A percentile compares a stretch with the other conserved stretches of the same genome.
phyloP scores from a whole-genome alignment of 495 filamentous ascomycete genomes.

The Podospora comata region DNA sequence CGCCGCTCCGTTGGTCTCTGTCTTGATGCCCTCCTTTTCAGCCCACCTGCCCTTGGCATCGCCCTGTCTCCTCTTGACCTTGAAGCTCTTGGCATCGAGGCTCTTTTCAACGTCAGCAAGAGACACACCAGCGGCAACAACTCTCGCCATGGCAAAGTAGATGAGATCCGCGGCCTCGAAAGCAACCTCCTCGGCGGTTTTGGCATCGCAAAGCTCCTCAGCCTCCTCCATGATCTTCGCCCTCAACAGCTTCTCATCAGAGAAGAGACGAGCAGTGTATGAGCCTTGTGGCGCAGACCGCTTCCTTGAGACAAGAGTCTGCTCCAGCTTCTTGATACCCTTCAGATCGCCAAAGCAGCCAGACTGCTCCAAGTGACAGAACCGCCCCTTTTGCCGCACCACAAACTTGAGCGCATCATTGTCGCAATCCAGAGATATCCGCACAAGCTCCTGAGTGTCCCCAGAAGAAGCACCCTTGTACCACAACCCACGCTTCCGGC shows the following conservation, averaged over 20 bases:
- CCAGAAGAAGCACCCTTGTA: slow-evolving; percentile 94
- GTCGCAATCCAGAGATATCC: slow-evolving; percentile 85
- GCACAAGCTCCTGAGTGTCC: slow-evolving; percentile 83
- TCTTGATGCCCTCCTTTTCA: slow-evolving; percentile 69
- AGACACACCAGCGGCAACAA: slow-evolving; percentile 74
- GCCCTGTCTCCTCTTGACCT: slow-evolving; percentile 85
- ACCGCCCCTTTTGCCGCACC: slow-evolving; percentile 85
- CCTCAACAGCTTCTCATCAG: slow-evolving; percentile 78
- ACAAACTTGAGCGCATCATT: slow-evolving; percentile 85
- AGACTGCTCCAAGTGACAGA: slow-evolving; percentile 89
- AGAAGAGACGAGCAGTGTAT: slow-evolving; percentile 90
- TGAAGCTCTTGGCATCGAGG: slow-evolving; percentile 89
- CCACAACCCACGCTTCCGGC: slow-evolving; percentile 90
- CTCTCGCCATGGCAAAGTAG: slow-evolving; percentile 92
- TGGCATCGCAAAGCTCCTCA: slow-evolving; percentile 84
- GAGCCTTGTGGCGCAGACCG: slow-evolving; percentile 78
- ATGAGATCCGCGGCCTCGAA: slow-evolving; percentile 94
- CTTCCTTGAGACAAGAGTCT: slow-evolving; percentile 78
- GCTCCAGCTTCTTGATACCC: slow-evolving; percentile 78
- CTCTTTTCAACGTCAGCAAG: slow-evolving; percentile 85
- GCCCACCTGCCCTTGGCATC: slow-evolving; percentile 91
- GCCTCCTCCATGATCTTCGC: slow-evolving; percentile 99
- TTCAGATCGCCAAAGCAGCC: slow-evolving; percentile 85
- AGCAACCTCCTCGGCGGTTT: slow-evolving; percentile 75
- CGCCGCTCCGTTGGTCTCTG: slow-evolving; percentile 40